A percentile compares a stretch with the other conserved stretches of the same genome.
Evolutionary conservation across 345 rosid genomes (phyloP).

Genomic region (Acer saccharum): DNA sequence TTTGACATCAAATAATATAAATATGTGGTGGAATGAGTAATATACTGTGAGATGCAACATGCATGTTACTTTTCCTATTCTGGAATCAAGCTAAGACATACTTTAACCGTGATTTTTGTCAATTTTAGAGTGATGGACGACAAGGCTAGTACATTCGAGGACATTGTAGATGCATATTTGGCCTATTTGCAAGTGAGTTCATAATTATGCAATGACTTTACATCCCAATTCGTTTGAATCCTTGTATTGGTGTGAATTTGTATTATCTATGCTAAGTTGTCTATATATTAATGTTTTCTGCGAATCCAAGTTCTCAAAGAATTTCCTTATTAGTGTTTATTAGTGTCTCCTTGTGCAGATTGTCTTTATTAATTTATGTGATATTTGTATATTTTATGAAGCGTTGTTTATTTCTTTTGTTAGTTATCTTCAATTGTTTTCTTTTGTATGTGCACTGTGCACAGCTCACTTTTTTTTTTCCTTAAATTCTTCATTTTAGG

Average conservation of each 20-base stretch:
- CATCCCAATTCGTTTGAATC: conserved; percentile 13
- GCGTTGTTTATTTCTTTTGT: background rate
- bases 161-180: conserved; percentile 86
- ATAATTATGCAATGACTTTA: conserved; percentile 7
- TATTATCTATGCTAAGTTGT: background rate
- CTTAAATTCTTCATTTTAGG: conserved; percentile 34
- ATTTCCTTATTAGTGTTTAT: background rate
- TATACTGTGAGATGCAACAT: background rate
- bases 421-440: background rate
- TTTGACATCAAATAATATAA: background rate
- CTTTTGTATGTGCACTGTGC: conserved; percentile 2
- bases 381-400: background rate
- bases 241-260: background rate
- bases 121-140: conserved; percentile 64
- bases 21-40: background rate
- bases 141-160: conserved; percentile 74
- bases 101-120: background rate
- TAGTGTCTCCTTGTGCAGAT: background rate
- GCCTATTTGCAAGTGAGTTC: conserved; percentile 78
- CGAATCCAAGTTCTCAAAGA: background rate
- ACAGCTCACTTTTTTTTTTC: background rate
- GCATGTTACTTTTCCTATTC: background rate
- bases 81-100: conserved; percentile 7
- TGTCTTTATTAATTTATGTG: background rate
- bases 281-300: background rate